Conservation (phyloP, 331 rosid genomes). For the Malus hybrid region DNA sequence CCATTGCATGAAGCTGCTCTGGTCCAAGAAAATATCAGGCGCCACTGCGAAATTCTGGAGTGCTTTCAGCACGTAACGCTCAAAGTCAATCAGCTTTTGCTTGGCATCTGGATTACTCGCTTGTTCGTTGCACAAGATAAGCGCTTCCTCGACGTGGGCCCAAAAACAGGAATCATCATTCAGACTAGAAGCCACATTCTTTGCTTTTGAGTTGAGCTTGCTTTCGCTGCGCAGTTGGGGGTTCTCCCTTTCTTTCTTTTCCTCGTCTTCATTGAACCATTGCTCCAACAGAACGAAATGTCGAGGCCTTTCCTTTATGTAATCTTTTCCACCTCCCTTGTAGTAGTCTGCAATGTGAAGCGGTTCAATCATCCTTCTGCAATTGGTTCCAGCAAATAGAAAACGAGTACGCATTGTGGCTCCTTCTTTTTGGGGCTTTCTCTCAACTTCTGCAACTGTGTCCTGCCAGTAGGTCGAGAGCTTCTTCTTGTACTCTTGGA, state of each 20-base stretch:
- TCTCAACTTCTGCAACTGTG: slow-evolving; percentile 39
- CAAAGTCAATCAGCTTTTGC: no score
- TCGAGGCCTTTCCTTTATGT: slow-evolving; percentile 22
- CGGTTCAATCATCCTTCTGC: slow-evolving; percentile 64
- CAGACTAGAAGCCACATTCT: no score
- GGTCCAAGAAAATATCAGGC: slow-evolving; percentile 40
- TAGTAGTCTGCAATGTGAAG: slow-evolving; percentile 52
- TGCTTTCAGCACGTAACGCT: no score
- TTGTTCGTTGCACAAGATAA: no score
- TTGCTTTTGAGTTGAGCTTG: no score
- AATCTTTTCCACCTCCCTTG: slow-evolving; percentile 2
- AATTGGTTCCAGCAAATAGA: slow-evolving; percentile 36
- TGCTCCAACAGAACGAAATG: slow-evolving; percentile 32
- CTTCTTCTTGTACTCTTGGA: background rate
- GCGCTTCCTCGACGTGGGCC: no score
- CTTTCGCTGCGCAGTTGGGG: no score
- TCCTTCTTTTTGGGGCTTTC: slow-evolving; percentile 41
- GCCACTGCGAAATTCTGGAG: no score
- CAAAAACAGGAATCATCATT: no score
- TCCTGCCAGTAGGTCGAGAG: slow-evolving; percentile 49
- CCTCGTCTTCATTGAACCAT: background rate
- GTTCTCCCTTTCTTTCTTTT: no score
- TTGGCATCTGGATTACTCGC: no score
- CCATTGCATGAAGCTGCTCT: slow-evolving; percentile 56
- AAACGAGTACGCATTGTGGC: slow-evolving; percentile 13